Conservation (phyloP, 805 yeast genomes). For the Hanseniaspora pseudoguilliermondii region DNA sequence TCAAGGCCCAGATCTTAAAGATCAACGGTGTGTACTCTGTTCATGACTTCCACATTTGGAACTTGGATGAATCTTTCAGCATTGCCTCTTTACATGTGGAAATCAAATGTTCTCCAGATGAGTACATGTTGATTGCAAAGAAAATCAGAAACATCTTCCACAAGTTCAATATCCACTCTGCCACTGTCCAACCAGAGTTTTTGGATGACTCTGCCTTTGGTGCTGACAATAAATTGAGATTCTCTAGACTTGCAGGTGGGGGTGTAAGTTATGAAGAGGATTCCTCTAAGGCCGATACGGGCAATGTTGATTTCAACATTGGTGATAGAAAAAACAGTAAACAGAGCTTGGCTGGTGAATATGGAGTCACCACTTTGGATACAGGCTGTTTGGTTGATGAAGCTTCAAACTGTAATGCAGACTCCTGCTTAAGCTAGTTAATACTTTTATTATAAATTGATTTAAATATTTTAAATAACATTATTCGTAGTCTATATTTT, state of each 20-base stretch:
- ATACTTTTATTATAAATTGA: background rate
- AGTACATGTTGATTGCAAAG: constrained; percentile 58
- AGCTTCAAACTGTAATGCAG: constrained; percentile 39
- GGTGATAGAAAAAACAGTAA: constrained; percentile 3
- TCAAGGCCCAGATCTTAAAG: constrained; percentile 52
- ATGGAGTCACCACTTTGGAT: constrained; percentile 26
- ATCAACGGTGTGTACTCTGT: constrained; percentile 68
- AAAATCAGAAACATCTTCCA: constrained; percentile 69
- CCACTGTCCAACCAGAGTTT: constrained; percentile 95
- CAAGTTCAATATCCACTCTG: constrained; percentile 76
- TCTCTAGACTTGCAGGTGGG: constrained; percentile 28
- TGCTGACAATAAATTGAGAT: constrained; percentile 25
- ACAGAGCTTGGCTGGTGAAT: constrained; percentile 20
- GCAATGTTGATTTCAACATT: constrained; percentile 3
- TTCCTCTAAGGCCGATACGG: constrained; percentile 7
- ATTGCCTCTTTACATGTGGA: constrained; percentile 87
- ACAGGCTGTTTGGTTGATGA: constrained; percentile 39
- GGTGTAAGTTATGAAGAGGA: constrained; percentile 15
- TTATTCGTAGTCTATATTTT: too few species aligned
- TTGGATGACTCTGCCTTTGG: constrained; percentile 24
- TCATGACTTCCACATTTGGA: constrained; percentile 96
- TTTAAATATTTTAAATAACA: background rate
- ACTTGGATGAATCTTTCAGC: constrained; percentile 69
- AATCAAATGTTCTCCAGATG: constrained; percentile 48
- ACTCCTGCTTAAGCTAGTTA: constrained; percentile 26